Conservation (phyloP, 176 grass and related monocot genomes). For the Aegilops tauschii region DNA sequence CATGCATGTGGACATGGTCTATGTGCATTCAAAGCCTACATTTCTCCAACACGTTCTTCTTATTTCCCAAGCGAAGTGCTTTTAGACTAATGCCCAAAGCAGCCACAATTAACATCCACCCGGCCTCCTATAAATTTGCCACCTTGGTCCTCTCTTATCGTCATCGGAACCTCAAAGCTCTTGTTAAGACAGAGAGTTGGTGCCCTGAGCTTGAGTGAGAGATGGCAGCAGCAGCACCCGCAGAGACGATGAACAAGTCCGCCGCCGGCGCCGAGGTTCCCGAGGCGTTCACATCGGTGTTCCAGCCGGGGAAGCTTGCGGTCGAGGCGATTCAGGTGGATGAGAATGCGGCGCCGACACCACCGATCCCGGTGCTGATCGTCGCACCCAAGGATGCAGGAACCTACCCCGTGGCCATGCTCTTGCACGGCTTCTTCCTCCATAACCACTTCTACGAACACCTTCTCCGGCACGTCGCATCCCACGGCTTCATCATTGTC, state of each 20-base stretch:
- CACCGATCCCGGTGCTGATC: conserved; percentile 37
- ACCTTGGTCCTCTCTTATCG: neutral
- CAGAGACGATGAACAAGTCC: neutral
- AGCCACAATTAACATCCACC: neutral
- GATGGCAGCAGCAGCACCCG: conserved; percentile 23
- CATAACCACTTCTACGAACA: conserved; percentile 37
- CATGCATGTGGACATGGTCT: neutral
- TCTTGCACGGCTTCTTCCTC: conserved; percentile 58
- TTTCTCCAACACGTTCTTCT: neutral
- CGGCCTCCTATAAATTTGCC: conserved; percentile 20
- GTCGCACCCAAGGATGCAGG: conserved; percentile 39
- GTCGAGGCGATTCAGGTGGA: conserved; percentile 24
- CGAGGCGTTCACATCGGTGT: conserved; percentile 26
- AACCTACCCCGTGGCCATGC: conserved; percentile 39
- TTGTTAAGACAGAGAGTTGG: neutral
- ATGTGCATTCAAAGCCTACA: neutral
- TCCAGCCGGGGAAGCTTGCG: conserved; percentile 11
- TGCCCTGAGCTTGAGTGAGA: neutral
- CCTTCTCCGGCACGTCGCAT: conserved; percentile 46
- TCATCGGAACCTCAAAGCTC: neutral
- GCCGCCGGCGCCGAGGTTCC: neutral
- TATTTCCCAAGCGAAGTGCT: neutral
- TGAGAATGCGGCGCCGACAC: neutral
- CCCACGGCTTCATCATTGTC: conserved; percentile 58
- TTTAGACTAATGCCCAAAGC: neutral